Base-by-base conservation (phyloP, 73 alveolate genomes). In the Paramecium biaurelia region DNA sequence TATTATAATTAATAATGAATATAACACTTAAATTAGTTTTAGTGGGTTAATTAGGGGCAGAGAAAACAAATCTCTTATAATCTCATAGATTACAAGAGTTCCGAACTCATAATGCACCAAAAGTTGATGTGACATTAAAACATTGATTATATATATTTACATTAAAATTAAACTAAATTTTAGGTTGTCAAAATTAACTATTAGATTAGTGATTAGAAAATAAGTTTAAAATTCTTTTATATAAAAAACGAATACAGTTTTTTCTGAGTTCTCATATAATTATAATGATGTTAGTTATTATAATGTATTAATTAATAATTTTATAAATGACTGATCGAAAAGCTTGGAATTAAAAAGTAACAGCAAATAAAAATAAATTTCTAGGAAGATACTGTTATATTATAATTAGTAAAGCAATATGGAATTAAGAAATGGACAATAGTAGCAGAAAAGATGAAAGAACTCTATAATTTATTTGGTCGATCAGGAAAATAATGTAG, bases 401-500 rank as follows among this genome's bases (percentile, higher is more conserved):
- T 53, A 12, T 96, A 79, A 42, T 74, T 96, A 6, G 99, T 96
- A 7, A 93, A 92, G 11, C 76, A 92, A 74, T 93, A 57, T 79
- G 98, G 97, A 26, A 92, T 94, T 15, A 94, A 94, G 93, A 95
- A 95, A 56, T 96, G 98, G 98, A 92, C 99, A 11, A 93, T 86
- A 7, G 94, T 96, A 7, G 96, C 99, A 45, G 58, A 92, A 68
- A 82, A 92, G 68, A 89, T 95, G 57, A 92, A 85, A 68, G 97
- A 94, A 26, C 72, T 89, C 53, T 96, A 38, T 90, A 35, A 74
- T 20, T 92, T 94, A 43, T 38, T 35, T 24, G 96, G 95, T 2
- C 86, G 99, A 67, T 93, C 98, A 76, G 99, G 99, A n/a, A 98
- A 98, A 93, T 95, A 97, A 93, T 98, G 99, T 93, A 76, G 99